Percentiles rank a stretch among this genome's conserved stretches.
Evolutionary conservation across 2,329 filamentous ascomycete genomes (phyloP).

Genomic region (Fusarium anthophilum): DNA sequence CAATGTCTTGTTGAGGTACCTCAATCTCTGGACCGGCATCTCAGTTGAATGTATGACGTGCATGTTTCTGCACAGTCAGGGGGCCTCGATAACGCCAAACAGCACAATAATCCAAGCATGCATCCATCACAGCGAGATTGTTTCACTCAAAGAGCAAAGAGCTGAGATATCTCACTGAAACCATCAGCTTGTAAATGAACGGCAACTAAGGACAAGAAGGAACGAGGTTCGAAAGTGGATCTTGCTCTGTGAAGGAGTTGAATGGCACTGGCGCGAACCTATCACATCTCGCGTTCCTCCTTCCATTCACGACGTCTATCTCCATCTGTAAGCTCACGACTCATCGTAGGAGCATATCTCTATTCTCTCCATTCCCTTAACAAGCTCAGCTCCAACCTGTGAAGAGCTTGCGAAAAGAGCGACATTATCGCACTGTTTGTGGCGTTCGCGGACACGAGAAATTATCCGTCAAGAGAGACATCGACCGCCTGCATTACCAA

Average conservation of each 20-base stretch:
- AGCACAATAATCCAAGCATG: background rate
- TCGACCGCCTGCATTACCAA: background rate
- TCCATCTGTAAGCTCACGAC: background rate
- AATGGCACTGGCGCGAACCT: conserved; percentile 1
- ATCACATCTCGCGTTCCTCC: conserved; percentile 1
- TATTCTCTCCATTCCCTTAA: background rate
- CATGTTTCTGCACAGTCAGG: background rate
- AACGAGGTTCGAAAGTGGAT: conserved; percentile 10
- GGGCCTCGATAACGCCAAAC: background rate
- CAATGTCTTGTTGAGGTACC: background rate
- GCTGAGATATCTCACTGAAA: background rate
- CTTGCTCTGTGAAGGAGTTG: background rate
- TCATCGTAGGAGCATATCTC: background rate
- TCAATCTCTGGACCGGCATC: background rate
- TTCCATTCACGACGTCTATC: conserved; percentile 8
- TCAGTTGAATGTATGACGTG: background rate
- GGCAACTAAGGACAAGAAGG: background rate
- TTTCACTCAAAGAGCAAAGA: background rate
- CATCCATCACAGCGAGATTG: background rate
- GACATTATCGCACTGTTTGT: background rate
- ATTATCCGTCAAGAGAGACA: background rate
- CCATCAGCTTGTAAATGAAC: background rate
- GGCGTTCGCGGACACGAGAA: conserved; percentile 2
- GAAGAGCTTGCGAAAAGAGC: background rate
- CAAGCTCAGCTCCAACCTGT: background rate